Base-by-base conservation (phyloP, 2,329 filamentous ascomycete species). In the Botrytis aclada region DNA sequence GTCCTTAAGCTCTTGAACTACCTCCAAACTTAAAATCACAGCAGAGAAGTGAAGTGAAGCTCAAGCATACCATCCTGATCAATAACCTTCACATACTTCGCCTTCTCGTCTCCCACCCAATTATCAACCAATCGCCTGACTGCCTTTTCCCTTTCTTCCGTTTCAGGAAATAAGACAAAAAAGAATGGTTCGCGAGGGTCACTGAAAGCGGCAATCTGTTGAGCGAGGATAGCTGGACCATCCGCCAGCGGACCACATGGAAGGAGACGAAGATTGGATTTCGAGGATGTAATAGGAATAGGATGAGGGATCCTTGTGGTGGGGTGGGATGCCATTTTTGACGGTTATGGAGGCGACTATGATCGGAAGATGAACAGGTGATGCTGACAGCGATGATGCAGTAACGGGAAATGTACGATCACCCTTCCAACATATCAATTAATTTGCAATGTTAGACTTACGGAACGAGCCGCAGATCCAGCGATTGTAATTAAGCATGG, bases 11-110 rank as follows among this genome's bases (percentile, higher is more conserved):
- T n/a, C 18, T 1, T 16, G 12, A 37, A 22, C 9, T 14, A 10
- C 10, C 16, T 5, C 18, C 10, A 67, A 66, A 66, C 18, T 74
- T 5, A n/a, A 45, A n/a, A 34, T 7, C 6, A 43, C 34, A 41
- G 34, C n/a, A 6, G 4, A 3, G 3, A 22, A 37, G 22, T 4
- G 39, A 61, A 37, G 3, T 29, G 14, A 70, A 45, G 9, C 0
- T 1, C 9, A 32, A 51, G 58, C 61, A 29, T 65, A 72, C 71
- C 75, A 39, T 74, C 70, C 29, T 39, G 66, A 72, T 77, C 71
- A 56, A 77, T 71, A 62, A 75, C 73, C 39, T 77, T 77, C 61
- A 77, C 67, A 64, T 77, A 77, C 37, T 22, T 75, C 7, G 73
- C 73, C 14, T 32, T 72, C 37, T 64, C 34, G 72, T 75, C 74